A percentile compares a stretch with the other conserved stretches of the same genome.
These are phyloP conservation scores for Bryopsis sp. DNA, from an alignment of 139 green algal species.

Conservation along the genomic window DNA sequence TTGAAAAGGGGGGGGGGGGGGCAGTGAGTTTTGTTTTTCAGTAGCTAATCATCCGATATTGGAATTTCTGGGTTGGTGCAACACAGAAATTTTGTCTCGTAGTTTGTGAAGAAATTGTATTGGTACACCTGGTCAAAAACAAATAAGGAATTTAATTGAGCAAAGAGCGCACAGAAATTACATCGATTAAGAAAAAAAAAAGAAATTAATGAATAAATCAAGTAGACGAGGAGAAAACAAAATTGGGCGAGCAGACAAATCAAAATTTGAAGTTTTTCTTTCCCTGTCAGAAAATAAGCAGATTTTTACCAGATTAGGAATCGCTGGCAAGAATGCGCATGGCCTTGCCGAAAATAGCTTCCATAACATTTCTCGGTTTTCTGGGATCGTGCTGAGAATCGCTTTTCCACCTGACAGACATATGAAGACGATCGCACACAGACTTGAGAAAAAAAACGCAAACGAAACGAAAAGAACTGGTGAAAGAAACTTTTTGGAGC, in stretches of 20 bases:
- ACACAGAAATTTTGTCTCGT: constrained; percentile 24
- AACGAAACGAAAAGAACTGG: too few relatives aligned
- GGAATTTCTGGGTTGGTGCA: constrained; percentile 35
- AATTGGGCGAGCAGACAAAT: neutral
- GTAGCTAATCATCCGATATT: constrained; percentile 18
- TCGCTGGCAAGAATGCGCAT: constrained; percentile 49
- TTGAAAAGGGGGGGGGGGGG: too few relatives aligned
- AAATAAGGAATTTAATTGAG: neutral
- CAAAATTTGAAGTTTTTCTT: neutral
- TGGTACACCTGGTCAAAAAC: constrained; percentile 41
- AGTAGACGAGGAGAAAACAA: neutral
- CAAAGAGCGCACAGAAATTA: neutral
- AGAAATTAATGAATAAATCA: neutral
- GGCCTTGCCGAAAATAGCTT: constrained; percentile 33
- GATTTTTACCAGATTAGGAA: constrained; percentile 45
- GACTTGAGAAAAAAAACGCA: too few relatives aligned
- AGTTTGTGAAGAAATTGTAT: constrained; percentile 55
- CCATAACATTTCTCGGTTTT: constrained; percentile 48
- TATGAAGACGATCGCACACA: too few relatives aligned
- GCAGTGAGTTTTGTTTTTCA: too few relatives aligned
- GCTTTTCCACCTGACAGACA: constrained; percentile 36
- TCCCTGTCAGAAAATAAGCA: neutral
- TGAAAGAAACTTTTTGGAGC: too few relatives aligned
- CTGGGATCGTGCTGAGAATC: constrained; percentile 49
- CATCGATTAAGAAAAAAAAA: neutral